These are phyloP conservation scores for Cladosporium sp. DNA, from an alignment of 2,329 filamentous ascomycete genomes.

Conservation along the genomic window DNA sequence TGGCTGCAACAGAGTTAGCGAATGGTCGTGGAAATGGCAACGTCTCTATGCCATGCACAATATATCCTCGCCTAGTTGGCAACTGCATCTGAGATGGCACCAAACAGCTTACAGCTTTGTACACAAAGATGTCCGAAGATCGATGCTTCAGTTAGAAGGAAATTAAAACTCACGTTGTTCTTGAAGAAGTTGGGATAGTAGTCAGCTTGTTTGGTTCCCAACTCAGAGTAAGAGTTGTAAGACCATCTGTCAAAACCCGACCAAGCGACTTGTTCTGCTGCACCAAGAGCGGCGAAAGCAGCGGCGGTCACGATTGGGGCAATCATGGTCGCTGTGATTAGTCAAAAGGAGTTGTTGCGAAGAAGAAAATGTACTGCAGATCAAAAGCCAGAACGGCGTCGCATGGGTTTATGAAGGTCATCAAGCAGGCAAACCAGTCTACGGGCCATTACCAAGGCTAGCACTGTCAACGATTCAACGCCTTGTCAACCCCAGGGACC, in stretches of 20 bases:
- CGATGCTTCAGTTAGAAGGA: background rate
- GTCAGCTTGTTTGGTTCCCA: conserved; percentile 13
- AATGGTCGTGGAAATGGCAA: background rate
- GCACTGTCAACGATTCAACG: conserved; percentile 2
- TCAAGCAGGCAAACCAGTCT: background rate
- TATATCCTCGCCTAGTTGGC: background rate
- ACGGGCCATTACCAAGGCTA: background rate
- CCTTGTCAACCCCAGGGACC: background rate
- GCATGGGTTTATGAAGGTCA: background rate
- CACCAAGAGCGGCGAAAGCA: background rate
- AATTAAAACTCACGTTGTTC: conserved; percentile 3
- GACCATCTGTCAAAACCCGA: conserved; percentile 14
- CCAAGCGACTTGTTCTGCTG: conserved; percentile 14
- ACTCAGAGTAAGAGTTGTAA: conserved; percentile 6
- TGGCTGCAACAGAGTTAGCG: background rate
- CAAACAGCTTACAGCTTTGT: background rate
- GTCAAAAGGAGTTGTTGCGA: background rate
- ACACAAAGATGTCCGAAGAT: background rate
- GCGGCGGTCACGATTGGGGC: conserved; percentile 2
- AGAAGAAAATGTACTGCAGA: background rate
- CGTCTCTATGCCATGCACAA: background rate
- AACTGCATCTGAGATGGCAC: background rate
- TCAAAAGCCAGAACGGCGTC: background rate
- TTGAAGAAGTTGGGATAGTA: conserved; percentile 10
- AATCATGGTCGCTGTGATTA: conserved; percentile 10